A percentile compares a stretch with the other conserved stretches of the same genome.
Conservation (phyloP, 805 yeast genomes). For the Brettanomyces nanus region DNA sequence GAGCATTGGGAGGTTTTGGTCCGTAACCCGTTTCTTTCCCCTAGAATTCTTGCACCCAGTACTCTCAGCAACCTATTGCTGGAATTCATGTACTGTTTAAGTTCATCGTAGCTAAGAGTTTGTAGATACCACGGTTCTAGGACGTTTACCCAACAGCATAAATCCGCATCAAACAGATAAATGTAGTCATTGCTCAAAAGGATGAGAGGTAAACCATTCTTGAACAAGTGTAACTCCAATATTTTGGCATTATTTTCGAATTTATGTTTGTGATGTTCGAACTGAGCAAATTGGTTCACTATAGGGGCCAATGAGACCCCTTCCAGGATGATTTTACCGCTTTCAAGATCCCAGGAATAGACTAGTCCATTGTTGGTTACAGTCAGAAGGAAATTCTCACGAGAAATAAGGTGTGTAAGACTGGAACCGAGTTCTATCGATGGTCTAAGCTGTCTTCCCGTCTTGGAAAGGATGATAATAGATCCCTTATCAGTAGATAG, state of each 20-base stretch:
- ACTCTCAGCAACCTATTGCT: too few relatives aligned
- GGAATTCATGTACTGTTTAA: too few relatives aligned
- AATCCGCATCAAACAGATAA: constrained; percentile 32
- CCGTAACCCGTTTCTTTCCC: too few relatives aligned
- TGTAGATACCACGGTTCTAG: constrained; percentile 33
- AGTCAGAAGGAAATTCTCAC: constrained; percentile 29
- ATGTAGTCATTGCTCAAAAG: constrained; percentile 31
- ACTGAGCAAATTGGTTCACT: constrained; percentile 30
- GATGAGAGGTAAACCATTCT: constrained; percentile 36
- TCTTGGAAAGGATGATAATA: constrained; percentile 35
- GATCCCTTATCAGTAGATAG: constrained; percentile 54
- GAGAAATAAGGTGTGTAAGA: constrained; percentile 31
- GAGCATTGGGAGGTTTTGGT: too few relatives aligned
- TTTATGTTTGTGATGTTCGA: constrained; percentile 15
- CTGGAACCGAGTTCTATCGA: constrained; percentile 44
- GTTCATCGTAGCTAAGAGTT: not conserved
- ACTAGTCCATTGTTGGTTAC: constrained; percentile 44
- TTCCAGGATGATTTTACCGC: constrained; percentile 26
- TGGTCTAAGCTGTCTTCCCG: constrained; percentile 40
- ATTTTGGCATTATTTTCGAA: constrained; percentile 17
- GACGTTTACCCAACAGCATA: constrained; percentile 40
- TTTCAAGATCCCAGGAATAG: constrained; percentile 40
- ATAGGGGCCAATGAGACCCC: constrained; percentile 48
- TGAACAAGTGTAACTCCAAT: constrained; percentile 15
- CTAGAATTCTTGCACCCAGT: too few relatives aligned